Conservation (phyloP, 371 early-diverging fungal species). For the Batrachochytrium dendrobatidis region DNA sequence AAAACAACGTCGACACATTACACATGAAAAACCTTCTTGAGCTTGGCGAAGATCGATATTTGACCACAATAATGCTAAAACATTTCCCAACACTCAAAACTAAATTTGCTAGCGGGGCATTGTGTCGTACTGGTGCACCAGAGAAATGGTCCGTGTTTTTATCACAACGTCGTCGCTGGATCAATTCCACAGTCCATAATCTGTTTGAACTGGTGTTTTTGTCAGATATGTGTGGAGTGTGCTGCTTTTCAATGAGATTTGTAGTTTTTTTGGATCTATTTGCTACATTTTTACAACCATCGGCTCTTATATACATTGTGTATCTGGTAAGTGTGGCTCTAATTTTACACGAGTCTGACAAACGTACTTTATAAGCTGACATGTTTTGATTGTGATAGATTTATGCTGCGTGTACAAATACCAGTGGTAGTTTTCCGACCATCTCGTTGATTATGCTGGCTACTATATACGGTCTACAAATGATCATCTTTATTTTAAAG, state of each 20-base stretch:
- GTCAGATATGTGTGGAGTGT: conserved; percentile 82
- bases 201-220: conserved; percentile 76
- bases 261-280: conserved; percentile 71
- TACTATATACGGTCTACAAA: conserved; percentile 42
- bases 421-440: conserved; percentile 15
- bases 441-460: conserved; percentile 34
- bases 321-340: no score
- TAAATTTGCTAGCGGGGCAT: conserved; percentile 89
- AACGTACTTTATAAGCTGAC: conserved; percentile 41
- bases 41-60: conserved; percentile 41
- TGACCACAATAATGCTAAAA: conserved; percentile 93
- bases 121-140: conserved; percentile 91
- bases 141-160: conserved; percentile 84
- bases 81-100: conserved; percentile 93
- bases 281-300: conserved; percentile 55
- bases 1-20: conserved; percentile 86
- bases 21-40: conserved; percentile 70
- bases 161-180: conserved; percentile 83
- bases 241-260: conserved; percentile 90
- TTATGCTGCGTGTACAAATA: no score
- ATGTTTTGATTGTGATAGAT: no score
- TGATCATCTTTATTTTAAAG: conserved; percentile 46
- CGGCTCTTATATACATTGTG: conserved; percentile 45
- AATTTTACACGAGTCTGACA: conserved; percentile 53
- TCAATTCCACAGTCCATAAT: conserved; percentile 93